A percentile compares a stretch with the other conserved stretches of the same genome.
Conservation (phyloP, 176 grass and related monocot species). For the Zoysia japonica region DNA sequence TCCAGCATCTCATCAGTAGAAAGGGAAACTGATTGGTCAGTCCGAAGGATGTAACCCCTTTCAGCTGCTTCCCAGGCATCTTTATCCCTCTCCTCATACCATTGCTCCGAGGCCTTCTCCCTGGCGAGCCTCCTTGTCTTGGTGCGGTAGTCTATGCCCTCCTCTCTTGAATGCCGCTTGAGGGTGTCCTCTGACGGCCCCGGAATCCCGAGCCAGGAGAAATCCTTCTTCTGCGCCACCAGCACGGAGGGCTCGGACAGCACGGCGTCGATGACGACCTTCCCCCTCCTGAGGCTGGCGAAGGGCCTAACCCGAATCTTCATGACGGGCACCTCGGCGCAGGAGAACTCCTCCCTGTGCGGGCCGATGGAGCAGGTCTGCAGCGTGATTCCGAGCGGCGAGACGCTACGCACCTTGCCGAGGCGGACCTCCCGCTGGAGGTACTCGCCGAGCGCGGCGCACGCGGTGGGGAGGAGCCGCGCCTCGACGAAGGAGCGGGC, state of each 20-base stretch:
- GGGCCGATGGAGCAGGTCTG: slow-evolving; percentile 89
- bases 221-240: slow-evolving; percentile 87
- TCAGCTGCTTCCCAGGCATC: slow-evolving; percentile 66
- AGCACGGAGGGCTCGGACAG: slow-evolving; percentile 69
- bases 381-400: slow-evolving; percentile 86
- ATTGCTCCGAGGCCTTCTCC: slow-evolving; percentile 54
- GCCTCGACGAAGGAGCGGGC: slow-evolving; percentile 72
- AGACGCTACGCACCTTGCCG: slow-evolving; percentile 79
- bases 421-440: slow-evolving; percentile 84
- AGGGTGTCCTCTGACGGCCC: slow-evolving; percentile 45
- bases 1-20: slow-evolving; percentile 39
- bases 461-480: slow-evolving; percentile 78
- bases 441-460: slow-evolving; percentile 68
- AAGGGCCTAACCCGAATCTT: slow-evolving; percentile 84
- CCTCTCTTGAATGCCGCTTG: slow-evolving; percentile 70
- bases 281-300: slow-evolving; percentile 74
- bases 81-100: slow-evolving; percentile 52
- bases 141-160: slow-evolving; percentile 84
- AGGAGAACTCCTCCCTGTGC: slow-evolving; percentile 87
- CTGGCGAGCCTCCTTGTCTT: slow-evolving; percentile 83
- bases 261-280: slow-evolving; percentile 83
- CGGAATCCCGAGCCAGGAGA: slow-evolving; percentile 93
- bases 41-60: slow-evolving; percentile 72
- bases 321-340: slow-evolving; percentile 68
- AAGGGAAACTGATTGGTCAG: slow-evolving; percentile 32